Evolutionary conservation across 495 filamentous ascomycete genomes (phyloP).

Genomic region (Aspergillus heteromorphus): DNA sequence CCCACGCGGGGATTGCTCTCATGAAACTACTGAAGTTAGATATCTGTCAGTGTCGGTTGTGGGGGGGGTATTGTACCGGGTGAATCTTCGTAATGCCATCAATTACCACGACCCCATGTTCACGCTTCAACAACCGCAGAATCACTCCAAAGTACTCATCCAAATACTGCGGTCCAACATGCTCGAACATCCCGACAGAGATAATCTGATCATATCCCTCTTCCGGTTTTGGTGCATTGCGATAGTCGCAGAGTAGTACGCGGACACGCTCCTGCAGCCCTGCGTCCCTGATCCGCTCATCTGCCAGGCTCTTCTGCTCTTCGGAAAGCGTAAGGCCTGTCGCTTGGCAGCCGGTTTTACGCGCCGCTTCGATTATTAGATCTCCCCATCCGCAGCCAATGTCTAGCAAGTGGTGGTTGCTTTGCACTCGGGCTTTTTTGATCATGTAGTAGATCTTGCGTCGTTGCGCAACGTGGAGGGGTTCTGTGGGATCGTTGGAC

Average conservation of each 20-base stretch:
- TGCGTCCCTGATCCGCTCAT: constrained; percentile 48
- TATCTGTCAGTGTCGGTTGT: background rate
- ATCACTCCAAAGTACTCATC: constrained; percentile 57
- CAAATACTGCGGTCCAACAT: constrained; percentile 60
- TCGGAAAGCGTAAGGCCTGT: constrained; percentile 57
- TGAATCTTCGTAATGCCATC: constrained; percentile 76
- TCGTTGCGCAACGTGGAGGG: constrained; percentile 58
- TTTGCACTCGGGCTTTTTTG: constrained; percentile 51
- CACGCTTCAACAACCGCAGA: constrained; percentile 52
- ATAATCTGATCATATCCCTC: constrained; percentile 63
- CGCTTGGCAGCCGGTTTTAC: constrained; percentile 53
- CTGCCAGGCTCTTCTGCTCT: constrained; percentile 58
- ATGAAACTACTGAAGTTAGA: constrained; percentile 27
- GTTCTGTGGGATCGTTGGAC: constrained; percentile 44
- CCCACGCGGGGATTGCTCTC: constrained; percentile 24
- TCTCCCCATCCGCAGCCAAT: constrained; percentile 68
- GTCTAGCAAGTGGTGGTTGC: constrained; percentile 60
- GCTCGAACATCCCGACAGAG: constrained; percentile 73
- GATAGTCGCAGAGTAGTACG: constrained; percentile 59
- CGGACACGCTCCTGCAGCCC: constrained; percentile 48
- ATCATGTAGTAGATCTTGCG: constrained; percentile 60
- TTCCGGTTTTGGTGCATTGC: constrained; percentile 44
- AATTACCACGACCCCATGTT: constrained; percentile 62
- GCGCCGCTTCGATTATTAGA: constrained; percentile 58
- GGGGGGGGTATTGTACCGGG: constrained; percentile 15